These are phyloP conservation scores for Diaporthe sp. DNA, from an alignment of 2,329 filamentous ascomycete species.

Conservation along the genomic window DNA sequence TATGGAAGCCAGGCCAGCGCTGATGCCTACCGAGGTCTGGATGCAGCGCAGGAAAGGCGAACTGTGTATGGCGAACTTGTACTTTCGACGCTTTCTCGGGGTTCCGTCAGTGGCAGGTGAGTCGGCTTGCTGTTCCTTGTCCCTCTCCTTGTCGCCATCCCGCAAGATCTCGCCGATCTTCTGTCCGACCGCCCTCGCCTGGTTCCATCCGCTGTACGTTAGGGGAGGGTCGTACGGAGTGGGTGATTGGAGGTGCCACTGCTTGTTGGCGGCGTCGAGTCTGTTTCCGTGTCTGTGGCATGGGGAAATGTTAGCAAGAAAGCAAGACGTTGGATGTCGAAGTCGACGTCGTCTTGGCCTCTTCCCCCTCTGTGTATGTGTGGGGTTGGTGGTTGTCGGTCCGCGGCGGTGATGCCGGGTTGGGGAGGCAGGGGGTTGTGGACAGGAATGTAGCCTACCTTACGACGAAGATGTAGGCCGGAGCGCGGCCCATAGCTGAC, in stretches of 20 bases:
- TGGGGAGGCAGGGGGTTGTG: constrained; percentile 6
- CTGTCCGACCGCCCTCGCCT: constrained; percentile 84
- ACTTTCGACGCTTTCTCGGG: constrained; percentile 63
- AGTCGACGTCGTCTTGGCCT: not conserved
- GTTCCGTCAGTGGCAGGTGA: constrained; percentile 43
- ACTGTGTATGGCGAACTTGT: constrained; percentile 87
- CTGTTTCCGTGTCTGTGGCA: constrained; percentile 84
- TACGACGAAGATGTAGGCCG: constrained; percentile 65
- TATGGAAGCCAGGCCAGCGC: constrained; percentile 81
- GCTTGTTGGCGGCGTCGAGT: constrained; percentile 92
- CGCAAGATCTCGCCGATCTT: constrained; percentile 83
- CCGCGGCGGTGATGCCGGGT: not conserved
- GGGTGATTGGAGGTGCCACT: constrained; percentile 93
- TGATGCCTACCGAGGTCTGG: constrained; percentile 91
- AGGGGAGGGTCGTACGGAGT: constrained; percentile 96
- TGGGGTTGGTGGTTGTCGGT: not conserved
- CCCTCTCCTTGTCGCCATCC: constrained; percentile 54
- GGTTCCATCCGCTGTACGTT: constrained; percentile 94
- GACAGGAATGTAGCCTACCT: constrained; percentile 52
- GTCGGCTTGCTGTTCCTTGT: constrained; percentile 58
- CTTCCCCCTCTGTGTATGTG: too few species aligned
- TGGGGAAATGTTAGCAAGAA: not conserved
- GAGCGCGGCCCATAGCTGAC: constrained; percentile 59
- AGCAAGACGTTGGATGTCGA: constrained; percentile 14
- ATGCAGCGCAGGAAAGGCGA: constrained; percentile 96